Conservation (phyloP, 768 basidiomycete species). For the Artomyces pyxidatus region DNA sequence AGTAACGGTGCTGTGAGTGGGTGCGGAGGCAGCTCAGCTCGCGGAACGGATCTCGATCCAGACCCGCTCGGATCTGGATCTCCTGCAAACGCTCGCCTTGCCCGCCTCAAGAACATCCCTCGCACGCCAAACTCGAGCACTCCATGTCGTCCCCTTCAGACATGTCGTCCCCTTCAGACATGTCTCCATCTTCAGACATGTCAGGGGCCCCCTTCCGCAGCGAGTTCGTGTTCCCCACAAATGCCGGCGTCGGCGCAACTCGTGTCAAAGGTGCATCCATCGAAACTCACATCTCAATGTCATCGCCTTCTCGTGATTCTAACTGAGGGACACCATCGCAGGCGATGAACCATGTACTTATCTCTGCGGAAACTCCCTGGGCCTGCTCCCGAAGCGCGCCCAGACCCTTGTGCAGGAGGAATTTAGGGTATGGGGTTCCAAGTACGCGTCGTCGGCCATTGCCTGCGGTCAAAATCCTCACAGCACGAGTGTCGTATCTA, state of each 20-base stretch:
- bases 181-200: background rate
- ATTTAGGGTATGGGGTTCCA: constrained; percentile 72
- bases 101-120: too few species aligned
- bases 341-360: constrained; percentile 61
- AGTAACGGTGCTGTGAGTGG: background rate
- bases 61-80: too few species aligned
- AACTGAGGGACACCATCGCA: constrained; percentile 9
- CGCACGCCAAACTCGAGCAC: background rate
- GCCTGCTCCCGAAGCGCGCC: constrained; percentile 70
- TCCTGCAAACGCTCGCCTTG: too few species aligned
- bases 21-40: background rate
- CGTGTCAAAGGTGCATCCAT: constrained; percentile 13
- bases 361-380: constrained; percentile 94
- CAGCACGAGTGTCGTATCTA: constrained; percentile 3
- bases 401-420: constrained; percentile 72
- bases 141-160: background rate
- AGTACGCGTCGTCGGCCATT: constrained; percentile 30
- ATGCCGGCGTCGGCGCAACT: constrained; percentile 39
- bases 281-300: too few species aligned
- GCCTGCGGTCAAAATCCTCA: constrained; percentile 15
- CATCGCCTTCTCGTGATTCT: constrained; percentile 1
- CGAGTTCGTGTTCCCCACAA: constrained; percentile 32
- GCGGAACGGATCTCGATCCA: background rate
- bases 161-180: background rate
- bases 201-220: constrained; percentile 6